Evolutionary conservation across 148 eudicot species (phyloP).

Genomic region (Vaccinium macrocarpon): DNA sequence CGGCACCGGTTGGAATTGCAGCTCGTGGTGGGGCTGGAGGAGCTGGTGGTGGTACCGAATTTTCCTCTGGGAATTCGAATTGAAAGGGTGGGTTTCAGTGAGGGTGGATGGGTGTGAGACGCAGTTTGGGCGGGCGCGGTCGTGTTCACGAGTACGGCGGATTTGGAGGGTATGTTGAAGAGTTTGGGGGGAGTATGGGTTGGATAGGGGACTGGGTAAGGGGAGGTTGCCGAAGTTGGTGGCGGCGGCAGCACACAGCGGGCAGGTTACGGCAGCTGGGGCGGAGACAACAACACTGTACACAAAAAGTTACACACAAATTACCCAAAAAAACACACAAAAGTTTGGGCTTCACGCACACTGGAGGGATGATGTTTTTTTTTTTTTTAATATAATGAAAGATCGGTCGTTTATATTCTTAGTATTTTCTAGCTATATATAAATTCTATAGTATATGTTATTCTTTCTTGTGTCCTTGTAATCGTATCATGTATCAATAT

Average conservation of each 20-base stretch:
- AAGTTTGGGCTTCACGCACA: too few species aligned
- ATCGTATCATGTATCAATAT: neutral
- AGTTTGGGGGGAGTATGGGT: constrained; percentile 49
- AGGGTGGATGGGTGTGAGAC: constrained; percentile 64
- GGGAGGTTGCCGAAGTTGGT: constrained; percentile 50
- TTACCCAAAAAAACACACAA: too few species aligned
- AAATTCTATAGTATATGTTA: neutral
- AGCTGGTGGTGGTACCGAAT: constrained; percentile 63
- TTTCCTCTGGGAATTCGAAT: constrained; percentile 43
- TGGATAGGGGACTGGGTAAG: constrained; percentile 56
- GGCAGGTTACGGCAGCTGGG: constrained; percentile 78
- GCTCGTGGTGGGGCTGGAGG: constrained; percentile 50
- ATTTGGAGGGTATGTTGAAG: constrained; percentile 82
- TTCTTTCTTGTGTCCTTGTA: neutral
- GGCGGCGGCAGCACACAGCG: constrained; percentile 71
- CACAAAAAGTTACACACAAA: too few species aligned
- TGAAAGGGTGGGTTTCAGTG: constrained; percentile 51
- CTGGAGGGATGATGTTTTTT: too few species aligned
- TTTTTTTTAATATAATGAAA: too few species aligned
- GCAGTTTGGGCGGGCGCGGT: constrained; percentile 74
- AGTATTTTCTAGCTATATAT: neutral
- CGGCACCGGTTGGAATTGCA: constrained; percentile 70
- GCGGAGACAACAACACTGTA: too few species aligned
- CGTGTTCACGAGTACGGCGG: constrained; percentile 80
- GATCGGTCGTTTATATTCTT: neutral